A percentile compares a stretch with the other conserved stretches of the same genome.
Evolutionary conservation across 225 moss, liverwort and hornwort genomes (phyloP).

Genomic region (Marchantia polymorpha): DNA sequence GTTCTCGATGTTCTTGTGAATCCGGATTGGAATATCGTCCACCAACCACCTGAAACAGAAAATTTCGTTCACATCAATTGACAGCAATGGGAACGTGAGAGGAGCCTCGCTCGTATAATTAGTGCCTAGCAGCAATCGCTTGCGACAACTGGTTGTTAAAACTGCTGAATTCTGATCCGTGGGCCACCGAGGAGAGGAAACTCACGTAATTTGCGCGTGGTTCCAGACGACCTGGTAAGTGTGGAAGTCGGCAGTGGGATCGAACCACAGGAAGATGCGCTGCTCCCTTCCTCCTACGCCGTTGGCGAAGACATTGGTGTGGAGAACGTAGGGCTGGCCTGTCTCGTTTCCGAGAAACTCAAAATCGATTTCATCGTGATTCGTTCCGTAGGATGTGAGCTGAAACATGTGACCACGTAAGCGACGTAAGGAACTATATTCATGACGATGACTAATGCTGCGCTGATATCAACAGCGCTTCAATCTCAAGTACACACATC

Average conservation of each 20-base stretch:
- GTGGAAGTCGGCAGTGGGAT: slow-evolving; percentile 17
- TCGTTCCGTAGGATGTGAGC: background rate
- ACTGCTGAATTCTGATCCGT: background rate
- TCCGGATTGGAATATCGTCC: slow-evolving; percentile 20
- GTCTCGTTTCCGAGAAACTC: slow-evolving; percentile 23
- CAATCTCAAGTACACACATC: background rate
- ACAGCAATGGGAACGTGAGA: background rate
- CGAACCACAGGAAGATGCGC: slow-evolving; percentile 18
- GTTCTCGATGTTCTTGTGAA: slow-evolving; percentile 23
- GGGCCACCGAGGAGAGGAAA: background rate
- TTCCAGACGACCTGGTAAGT: slow-evolving; percentile 12
- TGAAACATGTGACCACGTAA: background rate
- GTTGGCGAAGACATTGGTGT: slow-evolving; percentile 9
- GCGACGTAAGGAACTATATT: too few species aligned
- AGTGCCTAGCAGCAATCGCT: too few species aligned
- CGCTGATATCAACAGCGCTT: background rate
- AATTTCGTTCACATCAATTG: background rate
- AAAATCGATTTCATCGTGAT: slow-evolving; percentile 16
- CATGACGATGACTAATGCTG: background rate
- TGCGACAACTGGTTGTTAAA: background rate
- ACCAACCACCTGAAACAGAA: slow-evolving; percentile 23
- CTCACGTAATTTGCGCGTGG: slow-evolving; percentile 18
- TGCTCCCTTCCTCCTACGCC: slow-evolving; percentile 3
- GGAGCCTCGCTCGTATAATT: too few species aligned
- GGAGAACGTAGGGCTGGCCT: slow-evolving; percentile 2